Evolutionary conservation across 2,329 filamentous ascomycete species (phyloP), one percentile per base, ranked within the genome.

Genomic region (Aspergillus fumigatiaffinis): DNA sequence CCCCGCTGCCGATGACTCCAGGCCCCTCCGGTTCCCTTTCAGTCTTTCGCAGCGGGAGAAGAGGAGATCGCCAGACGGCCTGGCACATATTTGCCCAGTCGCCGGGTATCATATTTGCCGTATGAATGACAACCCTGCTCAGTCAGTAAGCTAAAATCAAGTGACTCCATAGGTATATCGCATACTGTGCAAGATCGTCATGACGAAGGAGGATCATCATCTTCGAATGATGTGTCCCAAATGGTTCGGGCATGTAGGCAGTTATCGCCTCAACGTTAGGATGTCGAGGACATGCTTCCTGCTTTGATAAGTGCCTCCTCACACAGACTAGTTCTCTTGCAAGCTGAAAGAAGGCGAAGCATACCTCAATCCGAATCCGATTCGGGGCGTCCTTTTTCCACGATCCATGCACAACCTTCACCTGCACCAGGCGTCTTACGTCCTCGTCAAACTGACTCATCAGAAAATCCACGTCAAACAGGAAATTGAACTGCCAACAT

Each of bases 51-150:
- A 83, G 73, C 0, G 89, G 86, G 1, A 96, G 82, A 1, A 84
- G 69, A 0, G 90, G 90, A 0, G 90, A 93, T 51, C 77, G 80
- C 92, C 92, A 96, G 4, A 90, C 83, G 1, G 85, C 91, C 71
- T 96, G 91, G 0, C 87, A 89, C 89, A 96, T 90, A 64, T 94
- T 94, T 1, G 80, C 83, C 92, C 92, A 96, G 71, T 96, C 92
- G 55, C 87, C 86, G 3, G 81, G 69, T n/a, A 96, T 93, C 88
- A 96, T 91, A 65, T 96, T 96, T 20, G 92, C 91, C 0, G 92
- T 96, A 65, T 95, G 90, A 29, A 96, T 92, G 55, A 95, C 75
- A 5, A 96, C 77, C 50, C 77, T 79, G 20, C 6, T 17, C 17
- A 6, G 48, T 63, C 35, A 68, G 55, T 6, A 35, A 35, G 4